Base-by-base conservation (phyloP, 2,329 filamentous ascomycete species). In the Drechslera avenae region DNA sequence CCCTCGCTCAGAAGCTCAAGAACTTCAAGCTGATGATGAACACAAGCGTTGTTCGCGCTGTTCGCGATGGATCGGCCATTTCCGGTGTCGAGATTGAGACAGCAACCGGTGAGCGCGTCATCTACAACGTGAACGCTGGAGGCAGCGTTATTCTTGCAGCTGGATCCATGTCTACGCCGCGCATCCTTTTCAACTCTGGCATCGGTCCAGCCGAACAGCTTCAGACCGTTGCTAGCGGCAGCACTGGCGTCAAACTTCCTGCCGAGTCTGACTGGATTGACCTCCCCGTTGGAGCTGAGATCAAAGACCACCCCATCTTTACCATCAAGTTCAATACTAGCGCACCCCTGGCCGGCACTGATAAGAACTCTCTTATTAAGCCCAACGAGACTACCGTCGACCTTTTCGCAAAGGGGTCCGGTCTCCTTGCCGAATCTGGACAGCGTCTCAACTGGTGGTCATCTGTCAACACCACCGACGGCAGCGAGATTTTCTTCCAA, bases 1-100 rank as follows among this genome's bases (percentile, higher is more conserved):
- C 85, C 2, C 77, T 81, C 6, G 86, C 86, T 2, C 78, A 79
- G 47, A 75, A 77, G 37, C 79, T 83, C 48, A 69, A 76, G 33
- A 88, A 89, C 73, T 90, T 91, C 72, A 78, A 83, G 44, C 74
- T 90, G 40, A 84, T 83, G 78, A 81, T 83, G 36, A 83, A 86
- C 63, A 87, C 86, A 4, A 81, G 83, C 34, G 86, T 89, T 8
- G 79, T 82, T 52, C 81, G 86, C 14, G 80, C 89, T 21, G 74
- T 89, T 16, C 84, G 88, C 10, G 75, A 77, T 9, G 84, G 84
- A 1, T 81, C 83, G 32, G 78, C 81, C 44, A 76, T 86, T 46
- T 86, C 83, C 3, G 87, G 87, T 54, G 78, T 89, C 4, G 83
- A 89, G 63, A 78, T 87, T 12, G 79, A 80, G 17, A 60, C 55